phyloP scores from a whole-genome alignment of 1,139 yeast genomes.

The Hanseniaspora uvarum region DNA sequence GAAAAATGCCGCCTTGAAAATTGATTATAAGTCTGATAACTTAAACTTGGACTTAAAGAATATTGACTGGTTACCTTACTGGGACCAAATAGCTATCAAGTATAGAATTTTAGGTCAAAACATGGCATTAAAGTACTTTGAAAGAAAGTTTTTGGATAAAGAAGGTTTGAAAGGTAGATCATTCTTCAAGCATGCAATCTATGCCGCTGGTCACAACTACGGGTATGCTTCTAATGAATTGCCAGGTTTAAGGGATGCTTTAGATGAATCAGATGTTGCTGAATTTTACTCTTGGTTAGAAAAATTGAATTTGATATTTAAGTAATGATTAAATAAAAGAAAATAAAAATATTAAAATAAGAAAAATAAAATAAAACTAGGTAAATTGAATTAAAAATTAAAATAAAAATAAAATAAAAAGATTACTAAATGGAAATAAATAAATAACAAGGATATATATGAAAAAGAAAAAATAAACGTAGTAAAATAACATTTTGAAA shows the following conservation, averaged over 20 bases:
- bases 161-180: constrained; percentile 57
- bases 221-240: constrained; percentile 78
- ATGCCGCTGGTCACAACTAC: constrained; percentile 73
- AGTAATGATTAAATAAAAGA: neutral
- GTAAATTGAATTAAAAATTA: too few relatives aligned
- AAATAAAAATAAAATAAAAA: too few relatives aligned
- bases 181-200: constrained; percentile 83
- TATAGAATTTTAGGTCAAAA: constrained; percentile 31
- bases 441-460: too few relatives aligned
- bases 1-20: constrained; percentile 32
- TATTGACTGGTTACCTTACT: constrained; percentile 29
- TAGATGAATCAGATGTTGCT: constrained; percentile 54
- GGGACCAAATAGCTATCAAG: constrained; percentile 37
- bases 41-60: constrained; percentile 36
- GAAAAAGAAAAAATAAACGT: neutral
- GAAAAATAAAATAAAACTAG: neutral
- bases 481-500: neutral
- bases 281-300: constrained; percentile 50
- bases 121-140: constrained; percentile 44
- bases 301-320: constrained; percentile 33
- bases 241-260: constrained; percentile 71
- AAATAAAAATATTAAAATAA: neutral
- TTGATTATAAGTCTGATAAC: constrained; percentile 34
- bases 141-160: constrained; percentile 53
- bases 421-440: too few relatives aligned